phyloP scores from a whole-genome alignment of 192 early-diverging fungal species.

The Mortierella hygrophila region DNA sequence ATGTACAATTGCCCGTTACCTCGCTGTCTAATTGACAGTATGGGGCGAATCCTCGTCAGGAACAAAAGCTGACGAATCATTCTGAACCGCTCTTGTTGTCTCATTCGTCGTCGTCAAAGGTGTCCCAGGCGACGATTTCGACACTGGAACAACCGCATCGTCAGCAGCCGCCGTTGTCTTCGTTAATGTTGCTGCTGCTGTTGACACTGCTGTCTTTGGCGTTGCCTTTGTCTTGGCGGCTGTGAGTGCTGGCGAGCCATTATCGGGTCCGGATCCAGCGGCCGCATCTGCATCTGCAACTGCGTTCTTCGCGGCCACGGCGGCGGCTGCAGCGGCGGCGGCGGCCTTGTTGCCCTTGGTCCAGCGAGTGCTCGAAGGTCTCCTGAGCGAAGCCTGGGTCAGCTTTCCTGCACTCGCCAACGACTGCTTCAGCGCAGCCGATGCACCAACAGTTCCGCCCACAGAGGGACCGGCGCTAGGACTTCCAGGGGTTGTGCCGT shows the following conservation, averaged over 20 bases:
- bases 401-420: conserved; percentile 5
- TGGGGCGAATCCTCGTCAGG: neutral
- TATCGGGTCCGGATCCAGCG: neutral
- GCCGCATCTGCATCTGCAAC: conserved; percentile 9
- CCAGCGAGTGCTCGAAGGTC: conserved; percentile 47
- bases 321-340: conserved; percentile 20
- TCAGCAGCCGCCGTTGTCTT: neutral
- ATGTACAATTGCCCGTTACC: neutral
- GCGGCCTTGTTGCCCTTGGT: conserved; percentile 39
- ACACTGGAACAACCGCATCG: neutral
- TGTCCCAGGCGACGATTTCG: neutral
- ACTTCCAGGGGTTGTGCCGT: conserved; percentile 32
- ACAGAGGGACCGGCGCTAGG: neutral
- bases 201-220: neutral
- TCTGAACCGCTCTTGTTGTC: neutral
- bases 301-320: conserved; percentile 20
- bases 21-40: neutral
- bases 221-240: neutral
- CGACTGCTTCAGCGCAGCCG: conserved; percentile 15
- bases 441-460: neutral
- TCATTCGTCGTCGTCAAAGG: neutral
- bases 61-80: neutral
- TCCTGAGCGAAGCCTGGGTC: conserved; percentile 31
- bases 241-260: neutral
- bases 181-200: neutral